phyloP scores from a whole-genome alignment of 2,329 filamentous ascomycete genomes.

The Cordyceps javanica region DNA sequence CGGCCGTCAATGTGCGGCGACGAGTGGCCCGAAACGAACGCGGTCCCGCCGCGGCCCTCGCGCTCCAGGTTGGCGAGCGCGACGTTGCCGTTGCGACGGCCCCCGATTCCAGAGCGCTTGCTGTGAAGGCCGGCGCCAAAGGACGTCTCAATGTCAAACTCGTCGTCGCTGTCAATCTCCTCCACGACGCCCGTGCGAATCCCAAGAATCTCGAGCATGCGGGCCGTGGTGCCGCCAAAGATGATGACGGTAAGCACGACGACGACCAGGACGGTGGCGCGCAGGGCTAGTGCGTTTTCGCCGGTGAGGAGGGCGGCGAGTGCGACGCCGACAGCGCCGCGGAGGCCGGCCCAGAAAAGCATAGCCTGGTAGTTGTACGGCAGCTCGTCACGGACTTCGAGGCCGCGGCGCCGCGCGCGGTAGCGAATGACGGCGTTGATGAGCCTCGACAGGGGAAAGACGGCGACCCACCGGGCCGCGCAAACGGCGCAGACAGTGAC shows the following conservation, averaged over 20 bases:
- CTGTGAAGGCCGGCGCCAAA: conserved; percentile 68
- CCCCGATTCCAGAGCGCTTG: conserved; percentile 73
- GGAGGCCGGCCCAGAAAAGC: conserved; percentile 98
- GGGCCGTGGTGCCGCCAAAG: conserved; percentile 92
- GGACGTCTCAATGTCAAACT: conserved; percentile 83
- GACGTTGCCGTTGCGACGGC: conserved; percentile 58
- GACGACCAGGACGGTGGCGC: conserved; percentile 93
- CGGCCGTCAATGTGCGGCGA: conserved; percentile 40
- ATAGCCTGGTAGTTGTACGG: conserved; percentile 97
- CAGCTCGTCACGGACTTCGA: conserved; percentile 75
- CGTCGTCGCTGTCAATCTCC: conserved; percentile 94
- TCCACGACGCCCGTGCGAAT: conserved; percentile 95
- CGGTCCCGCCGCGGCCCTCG: conserved; percentile 28
- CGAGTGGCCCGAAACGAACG: conserved; percentile 48
- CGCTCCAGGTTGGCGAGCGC: conserved; percentile 47
- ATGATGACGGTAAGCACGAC: conserved; percentile 98
- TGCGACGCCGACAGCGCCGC: conserved; percentile 92
- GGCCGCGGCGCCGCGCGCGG: conserved; percentile 67
- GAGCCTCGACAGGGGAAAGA: conserved; percentile 81
- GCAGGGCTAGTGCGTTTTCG: conserved; percentile 72
- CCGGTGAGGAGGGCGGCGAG: conserved; percentile 83
- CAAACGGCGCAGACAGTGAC: conserved; percentile 90
- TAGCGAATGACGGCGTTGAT: conserved; percentile 95
- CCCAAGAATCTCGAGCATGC: conserved; percentile 96
- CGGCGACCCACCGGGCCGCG: conserved; percentile 83